Percentiles rank a stretch among this genome's conserved stretches.
Conservation (phyloP, 371 early-diverging fungal species). For the Parasitella parasitica region DNA sequence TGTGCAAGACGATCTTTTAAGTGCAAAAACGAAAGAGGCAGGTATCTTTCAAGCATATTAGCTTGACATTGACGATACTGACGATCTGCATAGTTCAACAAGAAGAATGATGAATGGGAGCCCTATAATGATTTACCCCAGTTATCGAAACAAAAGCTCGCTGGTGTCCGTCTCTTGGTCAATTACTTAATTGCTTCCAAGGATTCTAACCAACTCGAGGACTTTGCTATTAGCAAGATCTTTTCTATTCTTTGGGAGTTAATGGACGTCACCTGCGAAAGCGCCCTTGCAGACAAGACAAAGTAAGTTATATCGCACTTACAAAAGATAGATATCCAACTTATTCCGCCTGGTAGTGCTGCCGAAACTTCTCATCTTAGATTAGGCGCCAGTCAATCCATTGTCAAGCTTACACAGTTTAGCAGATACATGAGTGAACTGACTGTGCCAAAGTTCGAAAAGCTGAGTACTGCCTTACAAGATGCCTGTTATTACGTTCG, state of each 20-base stretch:
- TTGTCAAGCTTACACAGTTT: slow-evolving; percentile 67
- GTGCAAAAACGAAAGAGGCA: slow-evolving; percentile 11
- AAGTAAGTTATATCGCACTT: too few relatives aligned
- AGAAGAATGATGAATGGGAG: slow-evolving; percentile 31
- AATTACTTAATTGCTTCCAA: slow-evolving; percentile 31
- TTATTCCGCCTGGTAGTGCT: slow-evolving; percentile 17
- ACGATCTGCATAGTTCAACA: background rate
- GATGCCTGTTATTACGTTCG: slow-evolving; percentile 86
- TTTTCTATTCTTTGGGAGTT: slow-evolving; percentile 31
- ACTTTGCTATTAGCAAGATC: slow-evolving; percentile 9
- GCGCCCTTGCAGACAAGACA: slow-evolving; percentile 19
- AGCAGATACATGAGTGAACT: slow-evolving; percentile 55
- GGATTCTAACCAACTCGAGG: slow-evolving; percentile 8
- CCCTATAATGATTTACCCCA: slow-evolving; percentile 30
- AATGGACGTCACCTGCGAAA: slow-evolving; percentile 27
- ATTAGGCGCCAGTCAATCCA: slow-evolving; percentile 63
- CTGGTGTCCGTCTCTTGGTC: slow-evolving; percentile 31
- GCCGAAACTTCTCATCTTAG: slow-evolving; percentile 51
- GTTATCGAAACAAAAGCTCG: slow-evolving; percentile 32
- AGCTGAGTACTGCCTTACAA: slow-evolving; percentile 63
- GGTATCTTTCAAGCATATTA: background rate
- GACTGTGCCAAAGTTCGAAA: slow-evolving; percentile 53
- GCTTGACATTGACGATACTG: background rate
- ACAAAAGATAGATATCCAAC: too few relatives aligned
- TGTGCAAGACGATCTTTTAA: slow-evolving; percentile 58